Evolutionary conservation across 2,329 filamentous ascomycete species (phyloP).

Genomic region (Dothistroma pini): DNA sequence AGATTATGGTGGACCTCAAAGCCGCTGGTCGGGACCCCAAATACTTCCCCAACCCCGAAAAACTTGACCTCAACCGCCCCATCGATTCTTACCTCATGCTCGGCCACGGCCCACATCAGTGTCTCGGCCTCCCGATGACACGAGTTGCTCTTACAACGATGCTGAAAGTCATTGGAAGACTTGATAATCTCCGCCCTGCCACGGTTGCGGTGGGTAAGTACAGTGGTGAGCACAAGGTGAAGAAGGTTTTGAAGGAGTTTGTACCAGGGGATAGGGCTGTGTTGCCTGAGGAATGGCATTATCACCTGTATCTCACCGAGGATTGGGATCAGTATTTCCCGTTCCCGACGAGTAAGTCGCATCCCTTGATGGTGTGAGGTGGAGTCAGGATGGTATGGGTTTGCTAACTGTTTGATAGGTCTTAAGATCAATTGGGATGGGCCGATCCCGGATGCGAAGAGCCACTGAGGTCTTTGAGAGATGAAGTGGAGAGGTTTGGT

Average conservation of each 20-base stretch:
- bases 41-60: conserved; percentile 42
- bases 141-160: conserved; percentile 44
- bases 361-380: not conserved
- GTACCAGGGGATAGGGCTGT: conserved; percentile 30
- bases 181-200: conserved; percentile 40
- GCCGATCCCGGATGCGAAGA: conserved; percentile 15
- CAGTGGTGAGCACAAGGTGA: conserved; percentile 39
- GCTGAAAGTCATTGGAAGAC: conserved; percentile 42
- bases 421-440: conserved; percentile 35
- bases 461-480: not conserved
- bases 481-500: not conserved
- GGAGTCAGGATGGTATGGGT: not conserved
- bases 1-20: conserved; percentile 43
- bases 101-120: conserved; percentile 42
- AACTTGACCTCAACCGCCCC: conserved; percentile 38
- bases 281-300: conserved; percentile 34
- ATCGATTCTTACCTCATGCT: conserved; percentile 45
- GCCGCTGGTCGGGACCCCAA: conserved; percentile 40
- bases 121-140: conserved; percentile 44
- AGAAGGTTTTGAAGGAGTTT: conserved; percentile 42
- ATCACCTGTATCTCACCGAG: conserved; percentile 47
- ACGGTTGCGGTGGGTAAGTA: conserved; percentile 31
- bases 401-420: conserved; percentile 22
- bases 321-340: conserved; percentile 47
- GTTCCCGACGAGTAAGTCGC: conserved; percentile 45